Base-by-base conservation (phyloP, 2,329 filamentous ascomycete genomes). In the Pyrenophora tritici-repentis region DNA sequence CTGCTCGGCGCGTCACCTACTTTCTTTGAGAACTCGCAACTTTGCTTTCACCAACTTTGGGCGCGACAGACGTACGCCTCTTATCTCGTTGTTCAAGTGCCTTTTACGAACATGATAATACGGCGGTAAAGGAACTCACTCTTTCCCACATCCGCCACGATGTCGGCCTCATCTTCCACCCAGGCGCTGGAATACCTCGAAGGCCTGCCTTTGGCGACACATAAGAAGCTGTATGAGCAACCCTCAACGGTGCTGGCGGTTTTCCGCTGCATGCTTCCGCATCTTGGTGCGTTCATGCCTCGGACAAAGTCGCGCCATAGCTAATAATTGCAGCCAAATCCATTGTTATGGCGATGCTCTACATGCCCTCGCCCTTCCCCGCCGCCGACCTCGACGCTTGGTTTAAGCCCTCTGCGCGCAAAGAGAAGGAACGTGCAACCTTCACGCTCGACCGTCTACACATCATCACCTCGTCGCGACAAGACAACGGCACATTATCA, bases 191-290 rank as follows among this genome's bases (percentile, higher is more conserved):
- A 97, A 71, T 97, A 96, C 76, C 87, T 97, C 72, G 92, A 97
- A 82, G 86, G 87, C 72, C 87, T 96, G 67, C 90, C 90, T 42
- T 91, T 92, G 58, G 91, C 89, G 35, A 95, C 91, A 31, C 96
- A 97, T 75, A 85, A 86, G 71, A 89, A 90, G 74, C 83, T 99
- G 38, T 99, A 99, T 81, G 89, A 92, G 77, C 92, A 97, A 79
- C 94, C 94, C 24, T 96, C 93, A 35, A 96, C 94, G 1, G 89
- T 92, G 32, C 86, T 99, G 61, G 94, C 94, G 61, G 92, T 99
- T 67, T 97, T 97, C 74, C 86, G 94, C 62, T 92, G 94, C 77
- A 97, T 99, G 91, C 83, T 99, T 51, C 91, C 94, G 50, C 89
- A 95, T 69, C 78, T 97, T 55, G 91, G 89, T 92, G 80, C 67